phyloP scores from a whole-genome alignment of 1,284 basidiomycete species.

The Cryptococcus sp. region DNA sequence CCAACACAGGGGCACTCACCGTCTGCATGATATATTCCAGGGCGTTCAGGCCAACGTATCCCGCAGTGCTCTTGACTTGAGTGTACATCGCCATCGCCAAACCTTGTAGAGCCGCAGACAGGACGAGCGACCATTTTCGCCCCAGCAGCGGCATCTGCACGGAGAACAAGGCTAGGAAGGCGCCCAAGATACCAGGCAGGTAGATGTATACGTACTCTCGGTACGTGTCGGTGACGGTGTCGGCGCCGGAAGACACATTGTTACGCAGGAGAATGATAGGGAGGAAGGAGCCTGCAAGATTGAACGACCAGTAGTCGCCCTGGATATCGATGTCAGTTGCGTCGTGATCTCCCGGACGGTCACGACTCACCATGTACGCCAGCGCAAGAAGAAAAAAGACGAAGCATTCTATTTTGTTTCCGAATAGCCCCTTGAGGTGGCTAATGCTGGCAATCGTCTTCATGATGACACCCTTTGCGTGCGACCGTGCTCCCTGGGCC shows the following conservation, averaged over 20 bases:
- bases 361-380: conserved; percentile 38
- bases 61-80: conserved; percentile 38
- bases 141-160: conserved; percentile 52
- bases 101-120: conserved; percentile 51
- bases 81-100: conserved; percentile 54
- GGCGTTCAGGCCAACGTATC: conserved; percentile 49
- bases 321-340: conserved; percentile 29
- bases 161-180: conserved; percentile 45
- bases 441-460: conserved; percentile 33
- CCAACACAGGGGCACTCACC: conserved; percentile 21
- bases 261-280: conserved; percentile 51
- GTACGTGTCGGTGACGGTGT: conserved; percentile 51
- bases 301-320: conserved; percentile 49
- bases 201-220: conserved; percentile 51
- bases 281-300: conserved; percentile 52
- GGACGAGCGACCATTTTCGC: conserved; percentile 53
- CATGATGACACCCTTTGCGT: conserved; percentile 25
- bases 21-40: conserved; percentile 52
- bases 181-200: conserved; percentile 49
- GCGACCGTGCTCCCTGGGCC: conserved; percentile 7
- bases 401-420: conserved; percentile 41
- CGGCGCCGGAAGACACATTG: conserved; percentile 39
- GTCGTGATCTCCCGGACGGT: background rate
- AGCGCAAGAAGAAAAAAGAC: conserved; percentile 46
- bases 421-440: conserved; percentile 50